phyloP scores from a whole-genome alignment of 441 rosid genomes.

The Populus hybrid region DNA sequence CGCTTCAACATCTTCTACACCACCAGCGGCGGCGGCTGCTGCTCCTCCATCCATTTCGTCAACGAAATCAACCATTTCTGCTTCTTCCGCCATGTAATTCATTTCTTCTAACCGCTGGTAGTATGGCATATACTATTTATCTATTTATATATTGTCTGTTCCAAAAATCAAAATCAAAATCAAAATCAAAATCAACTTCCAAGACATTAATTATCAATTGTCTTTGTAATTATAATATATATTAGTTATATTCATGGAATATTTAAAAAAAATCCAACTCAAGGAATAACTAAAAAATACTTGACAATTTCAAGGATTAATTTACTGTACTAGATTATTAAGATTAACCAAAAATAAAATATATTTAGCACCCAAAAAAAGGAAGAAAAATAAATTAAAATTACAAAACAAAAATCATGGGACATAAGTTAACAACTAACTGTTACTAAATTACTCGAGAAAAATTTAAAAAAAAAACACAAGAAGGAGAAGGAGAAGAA shows the following conservation, averaged over 20 bases:
- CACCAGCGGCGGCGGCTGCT: background rate
- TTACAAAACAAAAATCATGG: too few relatives aligned
- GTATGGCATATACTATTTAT: conserved; percentile 26
- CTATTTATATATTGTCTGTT: background rate
- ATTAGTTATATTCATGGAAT: background rate
- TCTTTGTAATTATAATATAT: background rate
- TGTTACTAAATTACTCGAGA: too few relatives aligned
- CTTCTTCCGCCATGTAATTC: conserved; percentile 42
- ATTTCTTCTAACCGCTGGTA: conserved; percentile 29
- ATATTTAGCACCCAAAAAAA: too few relatives aligned
- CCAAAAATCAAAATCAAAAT: background rate
- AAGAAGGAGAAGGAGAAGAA: too few relatives aligned
- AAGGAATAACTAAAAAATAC: too few relatives aligned
- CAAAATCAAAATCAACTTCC: background rate
- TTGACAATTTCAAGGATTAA: too few relatives aligned
- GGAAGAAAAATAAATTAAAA: too few relatives aligned
- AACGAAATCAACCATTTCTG: conserved; percentile 33
- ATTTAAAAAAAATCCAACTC: too few relatives aligned
- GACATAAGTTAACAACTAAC: too few relatives aligned
- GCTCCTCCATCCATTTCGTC: conserved; percentile 41
- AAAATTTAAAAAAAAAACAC: too few relatives aligned
- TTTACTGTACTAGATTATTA: too few relatives aligned
- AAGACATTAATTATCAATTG: background rate
- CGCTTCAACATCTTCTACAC: conserved; percentile 28
- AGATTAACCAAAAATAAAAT: too few relatives aligned